phyloP scores from a whole-genome alignment of 768 basidiomycete species.

The Wakefieldia striispora region DNA sequence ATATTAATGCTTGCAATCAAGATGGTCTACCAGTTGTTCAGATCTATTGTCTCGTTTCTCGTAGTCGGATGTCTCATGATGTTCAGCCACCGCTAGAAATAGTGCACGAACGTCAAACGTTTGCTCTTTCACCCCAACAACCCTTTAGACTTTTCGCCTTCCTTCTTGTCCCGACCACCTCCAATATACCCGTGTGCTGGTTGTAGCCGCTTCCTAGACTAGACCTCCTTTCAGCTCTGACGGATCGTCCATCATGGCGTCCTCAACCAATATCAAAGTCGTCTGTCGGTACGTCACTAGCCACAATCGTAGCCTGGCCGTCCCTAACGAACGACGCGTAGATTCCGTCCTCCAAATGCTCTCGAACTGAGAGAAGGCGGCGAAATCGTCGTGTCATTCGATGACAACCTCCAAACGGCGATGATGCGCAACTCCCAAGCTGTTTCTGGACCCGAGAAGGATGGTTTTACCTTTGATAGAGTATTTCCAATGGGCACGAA shows the following conservation, averaged over 20 bases:
- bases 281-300: conserved; percentile 85
- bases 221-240: conserved; percentile 9
- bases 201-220: conserved; percentile 11
- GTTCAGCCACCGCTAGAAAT: conserved; percentile 33
- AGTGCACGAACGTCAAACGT: conserved; percentile 2
- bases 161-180: conserved; percentile 7
- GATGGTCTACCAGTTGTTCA: neutral
- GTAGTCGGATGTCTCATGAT: neutral
- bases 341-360: conserved; percentile 94
- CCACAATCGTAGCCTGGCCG: conserved; percentile 2
- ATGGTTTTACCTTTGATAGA: conserved; percentile 97
- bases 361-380: conserved; percentile 87
- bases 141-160: neutral
- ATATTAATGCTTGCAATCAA: conserved; percentile 7
- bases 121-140: conserved; percentile 23
- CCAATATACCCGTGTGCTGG: conserved; percentile 19
- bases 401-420: conserved; percentile 82
- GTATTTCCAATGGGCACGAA: conserved; percentile 91
- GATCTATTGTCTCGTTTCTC: neutral
- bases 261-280: conserved; percentile 92
- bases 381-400: conserved; percentile 86
- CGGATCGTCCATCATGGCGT: conserved; percentile 55
- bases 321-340: conserved; percentile 28
- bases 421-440: conserved; percentile 69
- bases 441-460: conserved; percentile 85